Base-by-base conservation (phyloP, 257 asterid genomes). In the Datura wrightii region DNA sequence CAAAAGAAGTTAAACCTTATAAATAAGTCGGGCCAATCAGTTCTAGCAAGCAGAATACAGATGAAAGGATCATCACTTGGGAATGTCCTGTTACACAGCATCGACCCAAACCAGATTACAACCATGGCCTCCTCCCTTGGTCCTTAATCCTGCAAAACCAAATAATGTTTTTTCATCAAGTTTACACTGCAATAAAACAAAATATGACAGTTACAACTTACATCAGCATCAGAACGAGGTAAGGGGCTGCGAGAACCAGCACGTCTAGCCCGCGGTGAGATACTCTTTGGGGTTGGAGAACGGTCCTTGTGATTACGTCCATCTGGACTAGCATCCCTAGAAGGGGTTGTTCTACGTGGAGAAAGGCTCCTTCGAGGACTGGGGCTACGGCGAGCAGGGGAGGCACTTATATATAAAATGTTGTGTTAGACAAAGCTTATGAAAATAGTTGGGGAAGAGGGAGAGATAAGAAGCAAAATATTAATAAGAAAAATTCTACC, bases 181-280 rank as follows among this genome's bases (percentile, higher is more conserved):
- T 82, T 65, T 65, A 46, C 7, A 18, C 76, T 11, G 16, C 7
- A 52, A n/a, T 1, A 67, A 52, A 70, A 18, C 69, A 56, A 9
- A 10, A 11, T 66, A 65, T 37, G 67, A 60, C 58, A 36, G 66
- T 39, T 4, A 37, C 63, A 55, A 86, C 95, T 93, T 85, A 94
- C 98, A 89, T 97, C 98, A 87, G 93, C 96, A 84, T 93, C 97
- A 86, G 93, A 96, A 83, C 88, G 95, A 1, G 93, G 95, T 56
- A 96, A 85, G 31, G 88, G 96, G 89, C 98, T 96, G 55, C 93
- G 92, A 80, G 97, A 94, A 86, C 85, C 89, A 60, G 67, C 89
- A 86, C 81, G 92, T 15, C 91, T 92, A 69, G 84, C 93, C 86
- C 67, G 93, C 11, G 99, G 99, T 65, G 99, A 97, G 16, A 90